Evolutionary conservation across 148 eudicot species (phyloP).

Genomic region (Heliamphora exappendiculata): DNA sequence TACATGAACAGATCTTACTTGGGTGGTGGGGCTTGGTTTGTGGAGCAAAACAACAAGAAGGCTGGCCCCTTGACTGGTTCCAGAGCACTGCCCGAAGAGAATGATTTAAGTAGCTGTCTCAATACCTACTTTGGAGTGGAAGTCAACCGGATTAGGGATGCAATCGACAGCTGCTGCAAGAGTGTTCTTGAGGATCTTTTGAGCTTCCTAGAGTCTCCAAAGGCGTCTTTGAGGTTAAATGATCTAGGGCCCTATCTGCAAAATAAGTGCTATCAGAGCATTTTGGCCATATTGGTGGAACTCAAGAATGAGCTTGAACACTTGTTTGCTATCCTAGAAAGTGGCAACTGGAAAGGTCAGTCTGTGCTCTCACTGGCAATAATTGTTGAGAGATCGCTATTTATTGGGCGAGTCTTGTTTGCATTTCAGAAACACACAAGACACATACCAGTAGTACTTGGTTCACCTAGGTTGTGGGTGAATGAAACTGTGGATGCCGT

Average conservation of each 20-base stretch:
- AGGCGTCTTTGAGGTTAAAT: conserved; percentile 68
- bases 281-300: conserved; percentile 54
- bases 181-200: conserved; percentile 75
- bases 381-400: conserved; percentile 70
- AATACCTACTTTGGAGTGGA: conserved; percentile 81
- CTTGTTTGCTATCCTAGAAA: conserved; percentile 48
- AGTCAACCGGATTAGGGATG: conserved; percentile 76
- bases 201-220: conserved; percentile 86
- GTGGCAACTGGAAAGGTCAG: conserved; percentile 23
- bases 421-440: conserved; percentile 82
- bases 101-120: conserved; percentile 68
- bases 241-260: conserved; percentile 72
- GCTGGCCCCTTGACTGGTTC: conserved; percentile 31
- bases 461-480: conserved; percentile 83
- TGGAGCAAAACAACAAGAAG: conserved; percentile 52
- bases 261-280: conserved; percentile 59
- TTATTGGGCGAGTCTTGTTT: conserved; percentile 78
- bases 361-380: conserved; percentile 39
- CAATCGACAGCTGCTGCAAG: conserved; percentile 71
- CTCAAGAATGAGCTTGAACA: conserved; percentile 61
- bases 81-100: conserved; percentile 48
- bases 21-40: conserved; percentile 87
- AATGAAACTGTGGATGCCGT: conserved; percentile 34
- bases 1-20: conserved; percentile 50
- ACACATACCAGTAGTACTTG: conserved; percentile 77